A percentile compares a stretch with the other conserved stretches of the same genome.
phyloP scores from a whole-genome alignment of 345 rosid species.

The Litchi chinensis region DNA sequence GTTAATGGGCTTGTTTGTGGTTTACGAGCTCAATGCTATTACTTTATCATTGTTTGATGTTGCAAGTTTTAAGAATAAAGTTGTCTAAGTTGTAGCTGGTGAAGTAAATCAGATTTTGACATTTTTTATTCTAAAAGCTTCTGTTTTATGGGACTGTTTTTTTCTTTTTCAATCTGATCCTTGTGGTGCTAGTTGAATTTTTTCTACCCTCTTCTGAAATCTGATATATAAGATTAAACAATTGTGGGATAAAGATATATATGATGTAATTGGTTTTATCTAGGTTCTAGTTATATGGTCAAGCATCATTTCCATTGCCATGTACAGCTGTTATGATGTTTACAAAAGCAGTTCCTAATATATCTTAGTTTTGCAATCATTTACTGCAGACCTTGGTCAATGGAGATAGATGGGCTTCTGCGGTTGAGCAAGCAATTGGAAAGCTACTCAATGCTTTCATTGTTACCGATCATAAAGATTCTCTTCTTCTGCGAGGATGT shows the following conservation, averaged over 20 bases:
- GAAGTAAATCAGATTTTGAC: not conserved
- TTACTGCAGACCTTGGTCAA: slow-evolving; percentile 62
- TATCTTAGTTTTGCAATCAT: slow-evolving; percentile 11
- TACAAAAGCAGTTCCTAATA: slow-evolving; percentile 1
- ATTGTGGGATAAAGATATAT: not conserved
- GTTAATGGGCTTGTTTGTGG: not conserved
- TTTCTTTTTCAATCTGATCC: not conserved
- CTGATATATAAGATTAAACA: not conserved
- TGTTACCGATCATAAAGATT: slow-evolving; percentile 82
- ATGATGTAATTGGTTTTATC: not conserved
- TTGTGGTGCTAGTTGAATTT: not conserved
- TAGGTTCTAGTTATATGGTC: not conserved
- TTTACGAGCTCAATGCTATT: not conserved
- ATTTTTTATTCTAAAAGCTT: not conserved
- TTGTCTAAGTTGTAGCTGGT: not conserved
- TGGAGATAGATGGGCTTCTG: slow-evolving; percentile 84
- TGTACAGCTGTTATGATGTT: slow-evolving; percentile 2
- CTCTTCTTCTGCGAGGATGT: slow-evolving; percentile 65
- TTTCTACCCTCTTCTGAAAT: not conserved
- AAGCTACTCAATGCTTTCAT: slow-evolving; percentile 89
- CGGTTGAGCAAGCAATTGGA: slow-evolving; percentile 90
- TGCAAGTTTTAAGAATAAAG: not conserved
- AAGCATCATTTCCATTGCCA: slow-evolving; percentile 10
- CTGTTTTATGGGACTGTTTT: not conserved
- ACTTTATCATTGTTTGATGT: not conserved